phyloP scores from a whole-genome alignment of 2,329 filamentous ascomycete species.

The Phialocephala subalpina region DNA sequence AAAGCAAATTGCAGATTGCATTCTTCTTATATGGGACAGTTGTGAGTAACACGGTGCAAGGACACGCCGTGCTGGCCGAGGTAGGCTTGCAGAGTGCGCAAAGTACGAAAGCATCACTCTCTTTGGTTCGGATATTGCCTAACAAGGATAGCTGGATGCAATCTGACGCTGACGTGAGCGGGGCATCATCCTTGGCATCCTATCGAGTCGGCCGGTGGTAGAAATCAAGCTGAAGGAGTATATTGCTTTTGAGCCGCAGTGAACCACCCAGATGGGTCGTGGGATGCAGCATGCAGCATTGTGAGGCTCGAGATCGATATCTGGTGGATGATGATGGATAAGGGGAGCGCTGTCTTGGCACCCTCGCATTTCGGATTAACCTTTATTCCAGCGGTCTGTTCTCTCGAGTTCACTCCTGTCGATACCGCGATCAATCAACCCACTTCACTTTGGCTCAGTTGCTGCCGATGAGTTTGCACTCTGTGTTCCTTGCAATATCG shows the following conservation, averaged over 20 bases:
- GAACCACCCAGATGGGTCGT: background rate
- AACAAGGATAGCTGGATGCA: background rate
- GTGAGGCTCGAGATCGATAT: background rate
- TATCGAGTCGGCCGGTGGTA: background rate
- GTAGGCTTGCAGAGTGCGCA: background rate
- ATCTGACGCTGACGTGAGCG: background rate
- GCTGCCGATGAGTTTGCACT: too few species aligned
- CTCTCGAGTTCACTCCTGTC: too few species aligned
- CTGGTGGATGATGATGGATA: too few species aligned
- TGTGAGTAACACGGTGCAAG: background rate
- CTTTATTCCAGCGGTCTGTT: too few species aligned
- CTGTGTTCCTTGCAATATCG: too few species aligned
- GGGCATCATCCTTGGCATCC: background rate
- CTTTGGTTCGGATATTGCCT: background rate
- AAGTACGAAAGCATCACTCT: background rate
- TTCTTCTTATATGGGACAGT: background rate
- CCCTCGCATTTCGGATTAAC: too few species aligned
- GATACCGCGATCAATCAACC: too few species aligned
- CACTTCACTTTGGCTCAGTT: too few species aligned
- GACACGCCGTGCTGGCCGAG: background rate
- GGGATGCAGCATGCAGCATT: constrained; percentile 1
- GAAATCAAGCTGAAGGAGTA: background rate
- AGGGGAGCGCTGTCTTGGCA: too few species aligned
- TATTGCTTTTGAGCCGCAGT: background rate
- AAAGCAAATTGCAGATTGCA: too few species aligned